A percentile compares a stretch with the other conserved stretches of the same genome.
phyloP scores from a whole-genome alignment of 139 green algal species.

The Tetradesmus obliquus region DNA sequence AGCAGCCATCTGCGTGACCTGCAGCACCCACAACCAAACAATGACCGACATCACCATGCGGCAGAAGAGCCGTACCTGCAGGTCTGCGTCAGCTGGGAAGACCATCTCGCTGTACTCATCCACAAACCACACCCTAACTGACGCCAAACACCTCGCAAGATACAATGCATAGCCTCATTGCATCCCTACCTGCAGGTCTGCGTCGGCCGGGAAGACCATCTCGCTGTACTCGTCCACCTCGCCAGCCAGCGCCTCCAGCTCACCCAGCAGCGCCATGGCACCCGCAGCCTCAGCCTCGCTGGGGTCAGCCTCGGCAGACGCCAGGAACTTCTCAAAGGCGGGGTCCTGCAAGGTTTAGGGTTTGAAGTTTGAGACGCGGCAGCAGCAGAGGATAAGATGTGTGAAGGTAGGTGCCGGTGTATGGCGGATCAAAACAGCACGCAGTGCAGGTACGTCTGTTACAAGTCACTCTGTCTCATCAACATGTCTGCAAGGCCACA shows the following conservation, averaged over 20 bases:
- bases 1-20: no score
- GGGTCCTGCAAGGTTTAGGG: slow-evolving; percentile 17
- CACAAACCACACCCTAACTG: neutral
- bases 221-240: slow-evolving; percentile 44
- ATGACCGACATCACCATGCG: no score
- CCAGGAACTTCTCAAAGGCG: slow-evolving; percentile 42
- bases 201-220: neutral
- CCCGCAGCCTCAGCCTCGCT: slow-evolving; percentile 12
- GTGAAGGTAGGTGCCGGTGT: no score
- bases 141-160: neutral
- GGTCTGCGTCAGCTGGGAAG: slow-evolving; percentile 12
- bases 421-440: no score
- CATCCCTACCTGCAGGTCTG: slow-evolving; percentile 24
- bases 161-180: neutral
- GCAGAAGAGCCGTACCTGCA: slow-evolving; percentile 5
- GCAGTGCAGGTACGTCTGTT: no score
- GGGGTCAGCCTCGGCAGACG: neutral
- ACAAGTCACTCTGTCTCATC: neutral
- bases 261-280: slow-evolving; percentile 1
- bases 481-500: neutral
- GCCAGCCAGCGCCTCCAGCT: neutral
- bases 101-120: slow-evolving; percentile 37
- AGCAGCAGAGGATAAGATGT: no score
- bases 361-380: no score
- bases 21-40: no score